These are phyloP conservation scores for Hymenoscyphus occultus DNA, from an alignment of 2,329 filamentous ascomycete species.

Conservation along the genomic window DNA sequence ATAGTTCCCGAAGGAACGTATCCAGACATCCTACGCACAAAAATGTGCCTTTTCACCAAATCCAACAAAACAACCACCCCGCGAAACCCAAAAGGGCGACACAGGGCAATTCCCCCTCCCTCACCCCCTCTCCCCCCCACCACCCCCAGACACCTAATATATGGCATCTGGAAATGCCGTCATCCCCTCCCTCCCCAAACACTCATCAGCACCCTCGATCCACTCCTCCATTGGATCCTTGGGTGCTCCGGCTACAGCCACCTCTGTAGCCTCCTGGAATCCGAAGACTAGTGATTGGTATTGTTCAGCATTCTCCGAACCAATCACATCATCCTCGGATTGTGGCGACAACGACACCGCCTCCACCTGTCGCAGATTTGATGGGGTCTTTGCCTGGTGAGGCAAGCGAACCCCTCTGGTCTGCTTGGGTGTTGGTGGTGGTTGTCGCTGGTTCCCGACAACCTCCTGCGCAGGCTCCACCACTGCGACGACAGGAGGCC, in stretches of 20 bases:
- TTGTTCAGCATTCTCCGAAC: neutral
- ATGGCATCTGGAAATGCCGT: too few relatives aligned
- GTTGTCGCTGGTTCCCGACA: neutral
- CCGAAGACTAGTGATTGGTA: neutral
- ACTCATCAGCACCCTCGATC: too few relatives aligned
- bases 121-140: too few relatives aligned
- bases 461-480: neutral
- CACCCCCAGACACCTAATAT: neutral
- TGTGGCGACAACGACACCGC: neutral
- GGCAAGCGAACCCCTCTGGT: slow-evolving; percentile 1
- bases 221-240: too few relatives aligned
- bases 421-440: slow-evolving; percentile 1
- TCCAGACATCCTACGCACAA: too few relatives aligned
- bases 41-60: too few relatives aligned
- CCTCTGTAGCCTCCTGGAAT: neutral
- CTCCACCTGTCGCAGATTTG: neutral
- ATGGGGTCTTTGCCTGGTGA: neutral
- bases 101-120: neutral
- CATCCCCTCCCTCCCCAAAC: too few relatives aligned
- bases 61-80: too few relatives aligned
- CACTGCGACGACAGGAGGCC: too few relatives aligned
- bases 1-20: too few relatives aligned
- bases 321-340: neutral
- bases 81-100: too few relatives aligned
- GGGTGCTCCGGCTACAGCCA: neutral